Percentiles rank a stretch among this genome's conserved stretches.
These are phyloP conservation scores for Agapanthus africanus DNA, from an alignment of 106 monocot genomes.

Conservation along the genomic window DNA sequence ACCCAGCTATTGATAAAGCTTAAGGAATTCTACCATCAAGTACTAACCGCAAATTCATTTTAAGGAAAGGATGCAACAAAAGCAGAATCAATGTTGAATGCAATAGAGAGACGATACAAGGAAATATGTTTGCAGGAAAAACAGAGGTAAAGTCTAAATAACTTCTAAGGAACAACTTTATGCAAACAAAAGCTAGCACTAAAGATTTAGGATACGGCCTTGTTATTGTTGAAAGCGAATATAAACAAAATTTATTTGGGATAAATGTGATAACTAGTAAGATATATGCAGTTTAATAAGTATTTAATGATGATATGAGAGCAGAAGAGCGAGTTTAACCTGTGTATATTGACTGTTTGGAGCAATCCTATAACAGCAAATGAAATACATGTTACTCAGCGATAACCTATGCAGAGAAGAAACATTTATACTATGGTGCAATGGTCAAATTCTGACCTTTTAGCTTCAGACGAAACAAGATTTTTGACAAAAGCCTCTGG, in stretches of 20 bases:
- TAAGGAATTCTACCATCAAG: no score
- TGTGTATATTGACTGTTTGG: slow-evolving; percentile 38
- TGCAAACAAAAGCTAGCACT: background rate
- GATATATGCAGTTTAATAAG: background rate
- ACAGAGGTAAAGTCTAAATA: no score
- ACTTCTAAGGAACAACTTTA: background rate
- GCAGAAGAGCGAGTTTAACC: slow-evolving; percentile 34
- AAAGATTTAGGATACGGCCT: background rate
- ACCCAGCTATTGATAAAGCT: background rate
- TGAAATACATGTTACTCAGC: background rate
- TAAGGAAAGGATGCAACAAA: background rate
- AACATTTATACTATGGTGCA: background rate
- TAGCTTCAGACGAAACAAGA: slow-evolving; percentile 49
- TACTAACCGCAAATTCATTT: background rate
- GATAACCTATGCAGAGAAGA: background rate
- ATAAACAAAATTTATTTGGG: background rate
- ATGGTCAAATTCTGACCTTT: slow-evolving; percentile 34
- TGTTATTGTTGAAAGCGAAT: background rate
- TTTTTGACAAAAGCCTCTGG: slow-evolving; percentile 85
- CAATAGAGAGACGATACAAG: background rate
- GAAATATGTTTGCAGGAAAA: no score
- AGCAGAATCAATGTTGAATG: background rate
- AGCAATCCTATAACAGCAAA: slow-evolving; percentile 24
- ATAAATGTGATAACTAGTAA: background rate
- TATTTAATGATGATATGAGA: background rate